phyloP scores from a whole-genome alignment of 257 asterid species.

The Paulownia fortunei region DNA sequence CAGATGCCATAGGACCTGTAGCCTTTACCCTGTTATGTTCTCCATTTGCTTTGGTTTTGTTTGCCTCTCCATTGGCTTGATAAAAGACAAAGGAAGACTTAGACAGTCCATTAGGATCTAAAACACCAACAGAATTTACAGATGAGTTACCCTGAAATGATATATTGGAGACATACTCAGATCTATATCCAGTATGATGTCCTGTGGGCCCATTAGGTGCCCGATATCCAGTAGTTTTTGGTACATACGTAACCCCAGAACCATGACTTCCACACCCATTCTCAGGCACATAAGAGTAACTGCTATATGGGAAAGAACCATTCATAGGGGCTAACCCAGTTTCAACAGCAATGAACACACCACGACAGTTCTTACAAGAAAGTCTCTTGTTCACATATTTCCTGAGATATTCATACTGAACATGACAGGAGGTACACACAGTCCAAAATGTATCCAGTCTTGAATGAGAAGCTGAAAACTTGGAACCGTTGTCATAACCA shows the following conservation, averaged over 20 bases:
- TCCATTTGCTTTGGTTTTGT: constrained; percentile 55
- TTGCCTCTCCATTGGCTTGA: constrained; percentile 57
- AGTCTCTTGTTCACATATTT: constrained; percentile 83
- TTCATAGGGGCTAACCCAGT: constrained; percentile 79
- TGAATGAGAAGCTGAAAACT: constrained; percentile 58
- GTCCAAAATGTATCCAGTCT: constrained; percentile 93
- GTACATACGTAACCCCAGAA: constrained; percentile 54
- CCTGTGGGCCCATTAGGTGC: constrained; percentile 65
- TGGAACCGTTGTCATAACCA: constrained; percentile 54
- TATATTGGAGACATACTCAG: constrained; percentile 69
- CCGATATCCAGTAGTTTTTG: constrained; percentile 56
- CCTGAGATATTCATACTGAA: constrained; percentile 92
- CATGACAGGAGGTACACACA: constrained; percentile 86
- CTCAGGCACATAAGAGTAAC: constrained; percentile 64
- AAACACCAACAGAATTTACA: constrained; percentile 55
- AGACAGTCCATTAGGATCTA: constrained; percentile 66
- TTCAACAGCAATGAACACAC: constrained; percentile 90
- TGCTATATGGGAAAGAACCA: constrained; percentile 69
- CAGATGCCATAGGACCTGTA: constrained; percentile 42
- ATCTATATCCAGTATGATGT: constrained; percentile 57
- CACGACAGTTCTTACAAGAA: constrained; percentile 96
- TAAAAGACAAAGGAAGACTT: constrained; percentile 50
- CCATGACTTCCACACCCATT: constrained; percentile 70
- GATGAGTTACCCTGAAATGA: constrained; percentile 71
- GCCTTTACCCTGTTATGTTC: constrained; percentile 45